A percentile compares a stretch with the other conserved stretches of the same genome.
phyloP scores from a whole-genome alignment of 1,284 basidiomycete genomes.

The Dichomitus squalens region DNA sequence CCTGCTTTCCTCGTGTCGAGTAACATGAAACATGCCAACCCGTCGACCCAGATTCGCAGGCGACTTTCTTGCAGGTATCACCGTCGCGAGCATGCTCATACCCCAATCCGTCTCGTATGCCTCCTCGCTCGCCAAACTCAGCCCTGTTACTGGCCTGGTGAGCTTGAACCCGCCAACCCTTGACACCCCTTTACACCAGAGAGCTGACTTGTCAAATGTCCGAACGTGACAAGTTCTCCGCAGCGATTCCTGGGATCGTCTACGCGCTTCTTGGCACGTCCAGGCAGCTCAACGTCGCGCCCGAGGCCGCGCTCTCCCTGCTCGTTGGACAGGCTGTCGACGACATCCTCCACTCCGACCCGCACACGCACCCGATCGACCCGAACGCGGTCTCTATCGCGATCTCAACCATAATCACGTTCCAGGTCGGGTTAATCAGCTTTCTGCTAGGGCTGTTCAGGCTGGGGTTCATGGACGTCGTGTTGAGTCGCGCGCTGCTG shows the following conservation, averaged over 20 bases:
- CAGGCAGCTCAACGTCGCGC: conserved; percentile 81
- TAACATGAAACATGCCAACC: neutral
- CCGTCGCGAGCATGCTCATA: conserved; percentile 88
- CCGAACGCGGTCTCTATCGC: conserved; percentile 62
- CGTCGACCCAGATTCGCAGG: conserved; percentile 63
- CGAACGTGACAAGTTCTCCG: conserved; percentile 58
- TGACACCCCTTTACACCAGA: neutral
- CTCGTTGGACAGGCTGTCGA: conserved; percentile 86
- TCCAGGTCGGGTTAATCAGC: conserved; percentile 89
- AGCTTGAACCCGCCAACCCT: too few relatives aligned
- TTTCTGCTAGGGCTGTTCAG: conserved; percentile 87
- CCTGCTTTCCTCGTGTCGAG: too few relatives aligned
- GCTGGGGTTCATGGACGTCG: conserved; percentile 93
- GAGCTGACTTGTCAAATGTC: neutral
- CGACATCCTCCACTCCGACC: conserved; percentile 65
- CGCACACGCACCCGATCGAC: conserved; percentile 53
- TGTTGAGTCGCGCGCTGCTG: conserved; percentile 86
- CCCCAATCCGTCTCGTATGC: conserved; percentile 95
- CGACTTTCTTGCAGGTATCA: conserved; percentile 83
- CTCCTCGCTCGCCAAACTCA: conserved; percentile 80
- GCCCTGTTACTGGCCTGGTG: conserved; percentile 84
- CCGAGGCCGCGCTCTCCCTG: conserved; percentile 89
- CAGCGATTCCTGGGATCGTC: conserved; percentile 78
- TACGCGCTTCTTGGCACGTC: conserved; percentile 89
- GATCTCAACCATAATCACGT: conserved; percentile 76